Evolutionary conservation across 1,284 basidiomycete genomes (phyloP).

Genomic region (Exsudoporus floridanus): DNA sequence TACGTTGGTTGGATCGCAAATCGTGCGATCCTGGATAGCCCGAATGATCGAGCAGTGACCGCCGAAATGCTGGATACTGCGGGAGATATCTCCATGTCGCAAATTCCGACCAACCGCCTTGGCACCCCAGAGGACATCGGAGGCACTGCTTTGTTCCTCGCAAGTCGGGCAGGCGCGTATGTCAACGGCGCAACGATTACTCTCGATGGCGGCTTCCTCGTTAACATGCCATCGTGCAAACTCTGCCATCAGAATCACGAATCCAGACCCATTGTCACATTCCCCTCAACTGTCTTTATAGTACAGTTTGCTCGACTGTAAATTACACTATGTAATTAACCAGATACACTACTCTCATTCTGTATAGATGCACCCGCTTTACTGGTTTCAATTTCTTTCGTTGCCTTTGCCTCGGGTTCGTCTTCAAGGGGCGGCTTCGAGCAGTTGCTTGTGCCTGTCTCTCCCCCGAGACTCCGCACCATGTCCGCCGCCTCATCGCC

Average conservation of each 20-base stretch:
- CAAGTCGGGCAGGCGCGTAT: conserved; percentile 59
- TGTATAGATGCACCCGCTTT: conserved; percentile 4
- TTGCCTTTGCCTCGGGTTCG: not conserved
- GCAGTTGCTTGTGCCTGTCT: conserved; percentile 4
- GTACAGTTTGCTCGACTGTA: conserved; percentile 1
- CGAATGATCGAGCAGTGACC: conserved; percentile 50
- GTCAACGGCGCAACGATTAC: conserved; percentile 64
- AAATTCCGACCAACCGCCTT: conserved; percentile 54
- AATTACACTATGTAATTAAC: conserved; percentile 6
- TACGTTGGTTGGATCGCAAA: conserved; percentile 25
- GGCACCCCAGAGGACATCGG: conserved; percentile 65
- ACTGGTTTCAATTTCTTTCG: not conserved
- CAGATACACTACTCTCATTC: not conserved
- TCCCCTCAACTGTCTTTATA: not conserved
- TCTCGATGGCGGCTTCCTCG: conserved; percentile 56
- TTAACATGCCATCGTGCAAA: conserved; percentile 34
- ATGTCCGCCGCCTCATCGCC: conserved; percentile 71
- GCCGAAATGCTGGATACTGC: conserved; percentile 51
- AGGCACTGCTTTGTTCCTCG: conserved; percentile 60
- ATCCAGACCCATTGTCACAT: not conserved
- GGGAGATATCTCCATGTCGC: conserved; percentile 46
- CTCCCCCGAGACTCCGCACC: conserved; percentile 53
- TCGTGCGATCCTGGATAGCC: not conserved
- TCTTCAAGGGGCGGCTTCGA: not conserved
- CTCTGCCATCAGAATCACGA: conserved; percentile 14